phyloP scores from a whole-genome alignment of 108 stramenopile species.

The Schizochytrium sp. region DNA sequence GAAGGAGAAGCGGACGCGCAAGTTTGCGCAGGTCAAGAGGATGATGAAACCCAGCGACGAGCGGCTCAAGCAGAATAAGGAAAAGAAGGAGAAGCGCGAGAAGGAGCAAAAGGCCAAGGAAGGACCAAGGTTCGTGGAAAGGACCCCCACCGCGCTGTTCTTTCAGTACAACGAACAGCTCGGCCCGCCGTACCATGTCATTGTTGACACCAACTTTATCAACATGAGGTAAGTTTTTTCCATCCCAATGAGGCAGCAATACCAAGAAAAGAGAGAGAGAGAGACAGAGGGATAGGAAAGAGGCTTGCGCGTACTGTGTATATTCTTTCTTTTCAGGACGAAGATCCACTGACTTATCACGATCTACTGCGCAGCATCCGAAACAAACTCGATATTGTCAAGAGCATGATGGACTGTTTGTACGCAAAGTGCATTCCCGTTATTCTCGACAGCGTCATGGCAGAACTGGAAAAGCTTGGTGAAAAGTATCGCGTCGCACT shows the following conservation, averaged over 20 bases:
- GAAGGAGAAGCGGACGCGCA: slow-evolving; percentile 81
- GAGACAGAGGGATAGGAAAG: too few species aligned
- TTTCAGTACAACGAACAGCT: slow-evolving; percentile 94
- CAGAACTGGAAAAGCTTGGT: slow-evolving; percentile 94
- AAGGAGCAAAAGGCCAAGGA: slow-evolving; percentile 42
- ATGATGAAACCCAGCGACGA: slow-evolving; percentile 77
- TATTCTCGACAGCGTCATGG: slow-evolving; percentile 96
- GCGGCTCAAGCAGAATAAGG: slow-evolving; percentile 64
- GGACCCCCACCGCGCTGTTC: slow-evolving; percentile 78
- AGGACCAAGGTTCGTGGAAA: slow-evolving; percentile 69
- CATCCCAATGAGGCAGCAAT: not conserved
- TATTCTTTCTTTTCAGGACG: too few species aligned
- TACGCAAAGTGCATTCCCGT: slow-evolving; percentile 96
- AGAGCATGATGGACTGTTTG: slow-evolving; percentile 98
- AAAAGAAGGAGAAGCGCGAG: slow-evolving; percentile 51
- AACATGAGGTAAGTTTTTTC: slow-evolving; percentile 60
- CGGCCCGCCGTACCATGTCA: slow-evolving; percentile 92
- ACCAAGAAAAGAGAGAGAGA: not conserved
- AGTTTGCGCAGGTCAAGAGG: slow-evolving; percentile 83
- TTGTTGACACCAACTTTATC: slow-evolving; percentile 98
- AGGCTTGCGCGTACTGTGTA: too few species aligned
- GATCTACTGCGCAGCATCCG: not conserved
- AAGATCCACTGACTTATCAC: not conserved
- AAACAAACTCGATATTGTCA: slow-evolving; percentile 96
- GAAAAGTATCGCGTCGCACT: slow-evolving; percentile 90